phyloP scores from a whole-genome alignment of 768 basidiomycete species.

The Trametes cinnabarina region DNA sequence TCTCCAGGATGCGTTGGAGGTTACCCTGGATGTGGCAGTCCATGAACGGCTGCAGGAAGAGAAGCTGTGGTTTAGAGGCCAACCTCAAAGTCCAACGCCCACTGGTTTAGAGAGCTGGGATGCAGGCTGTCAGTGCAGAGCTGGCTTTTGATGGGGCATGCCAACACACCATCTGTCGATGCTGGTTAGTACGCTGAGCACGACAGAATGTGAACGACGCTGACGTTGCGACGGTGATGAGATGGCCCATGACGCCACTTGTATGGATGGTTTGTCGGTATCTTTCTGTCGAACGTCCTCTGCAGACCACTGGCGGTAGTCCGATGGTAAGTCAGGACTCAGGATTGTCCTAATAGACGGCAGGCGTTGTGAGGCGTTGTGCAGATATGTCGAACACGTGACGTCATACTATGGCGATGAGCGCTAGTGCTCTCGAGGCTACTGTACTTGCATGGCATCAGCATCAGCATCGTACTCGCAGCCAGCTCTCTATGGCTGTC shows the following conservation, averaged over 20 bases:
- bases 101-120: conserved; percentile 88
- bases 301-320: too few species aligned
- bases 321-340: too few species aligned
- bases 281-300: neutral
- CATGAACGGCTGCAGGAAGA: neutral
- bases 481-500: too few species aligned
- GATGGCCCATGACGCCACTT: conserved; percentile 65
- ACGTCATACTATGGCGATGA: too few species aligned
- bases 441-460: too few species aligned
- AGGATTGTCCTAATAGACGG: too few species aligned
- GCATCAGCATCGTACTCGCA: too few species aligned
- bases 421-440: too few species aligned
- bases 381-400: conserved; percentile 1
- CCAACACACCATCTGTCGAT: conserved; percentile 1
- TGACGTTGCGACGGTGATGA: conserved; percentile 88
- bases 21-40: conserved; percentile 65
- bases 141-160: neutral
- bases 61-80: neutral
- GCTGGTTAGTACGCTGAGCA: neutral
- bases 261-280: too few species aligned
- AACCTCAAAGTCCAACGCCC: conserved; percentile 94
- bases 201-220: conserved; percentile 28
- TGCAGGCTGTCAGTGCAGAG: too few species aligned
- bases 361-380: too few species aligned
- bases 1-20: conserved; percentile 83